Evolutionary conservation across 768 basidiomycete species (phyloP).

Genomic region (Fomitopsis serialis): DNA sequence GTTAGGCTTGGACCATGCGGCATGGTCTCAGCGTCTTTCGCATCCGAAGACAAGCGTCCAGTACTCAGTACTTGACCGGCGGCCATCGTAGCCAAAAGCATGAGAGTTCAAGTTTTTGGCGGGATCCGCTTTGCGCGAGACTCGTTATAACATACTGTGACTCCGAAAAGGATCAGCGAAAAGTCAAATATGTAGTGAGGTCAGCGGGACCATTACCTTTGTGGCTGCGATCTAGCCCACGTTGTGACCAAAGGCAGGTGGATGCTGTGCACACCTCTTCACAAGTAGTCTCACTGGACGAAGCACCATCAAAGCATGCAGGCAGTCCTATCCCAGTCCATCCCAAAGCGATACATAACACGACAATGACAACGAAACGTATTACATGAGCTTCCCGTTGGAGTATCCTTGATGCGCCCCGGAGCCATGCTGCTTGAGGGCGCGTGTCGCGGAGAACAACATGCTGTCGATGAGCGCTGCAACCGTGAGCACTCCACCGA

Average conservation of each 20-base stretch:
- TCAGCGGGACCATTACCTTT: too few species aligned
- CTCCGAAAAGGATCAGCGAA: too few species aligned
- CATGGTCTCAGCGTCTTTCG: not conserved
- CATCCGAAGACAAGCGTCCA: not conserved
- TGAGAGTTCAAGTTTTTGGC: too few species aligned
- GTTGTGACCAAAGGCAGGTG: too few species aligned
- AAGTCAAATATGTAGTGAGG: too few species aligned
- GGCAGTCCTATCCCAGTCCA: not conserved
- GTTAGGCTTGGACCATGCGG: not conserved
- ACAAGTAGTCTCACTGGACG: not conserved
- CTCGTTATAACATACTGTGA: too few species aligned
- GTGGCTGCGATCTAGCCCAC: too few species aligned
- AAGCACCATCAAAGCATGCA: not conserved
- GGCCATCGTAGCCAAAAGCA: too few species aligned
- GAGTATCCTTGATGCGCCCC: conserved; percentile 10
- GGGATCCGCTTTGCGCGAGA: too few species aligned
- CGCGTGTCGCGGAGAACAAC: conserved; percentile 76
- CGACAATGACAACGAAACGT: not conserved
- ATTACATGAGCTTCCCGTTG: conserved; percentile 25
- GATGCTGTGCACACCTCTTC: not conserved
- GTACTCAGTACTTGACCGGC: too few species aligned
- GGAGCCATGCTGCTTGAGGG: conserved; percentile 56
- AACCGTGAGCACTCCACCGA: conserved; percentile 95
- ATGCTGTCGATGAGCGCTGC: conserved; percentile 84
- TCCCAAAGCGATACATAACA: not conserved